phyloP scores from a whole-genome alignment of 257 asterid genomes.

The Cynanchum wilfordii region DNA sequence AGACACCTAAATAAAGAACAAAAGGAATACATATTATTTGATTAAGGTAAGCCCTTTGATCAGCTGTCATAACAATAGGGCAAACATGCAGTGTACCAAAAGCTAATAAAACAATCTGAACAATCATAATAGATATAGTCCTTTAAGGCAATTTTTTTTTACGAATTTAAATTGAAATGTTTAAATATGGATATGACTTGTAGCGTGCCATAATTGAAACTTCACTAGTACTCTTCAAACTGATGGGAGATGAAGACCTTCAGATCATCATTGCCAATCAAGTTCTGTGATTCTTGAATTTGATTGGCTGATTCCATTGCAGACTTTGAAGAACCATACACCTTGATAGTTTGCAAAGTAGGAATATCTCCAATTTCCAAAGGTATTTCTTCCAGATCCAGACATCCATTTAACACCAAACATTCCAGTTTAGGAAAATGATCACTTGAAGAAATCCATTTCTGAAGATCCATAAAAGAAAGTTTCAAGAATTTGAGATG shows the following conservation, averaged over 20 bases:
- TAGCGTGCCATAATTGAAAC: no score
- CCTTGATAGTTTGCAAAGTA: constrained; percentile 4
- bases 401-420: constrained; percentile 1
- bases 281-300: constrained; percentile 4
- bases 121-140: no score
- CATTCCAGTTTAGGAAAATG: constrained; percentile 6
- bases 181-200: no score
- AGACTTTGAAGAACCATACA: constrained; percentile 1
- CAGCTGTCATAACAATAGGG: no score
- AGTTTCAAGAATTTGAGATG: constrained; percentile 4
- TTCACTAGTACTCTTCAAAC: not conserved
- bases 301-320: constrained; percentile 6
- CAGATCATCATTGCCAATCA: not conserved
- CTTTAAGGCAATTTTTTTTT: no score
- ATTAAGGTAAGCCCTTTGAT: no score
- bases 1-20: no score
- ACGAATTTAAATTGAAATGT: no score
- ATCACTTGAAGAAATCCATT: constrained; percentile 5
- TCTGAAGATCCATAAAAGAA: not conserved
- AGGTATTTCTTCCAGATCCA: constrained; percentile 6
- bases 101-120: no score
- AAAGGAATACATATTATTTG: no score
- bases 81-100: no score
- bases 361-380: not conserved
- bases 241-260: not conserved